These are phyloP conservation scores for Neofusicoccum laricinum DNA, from an alignment of 2,329 filamentous ascomycete genomes.

Conservation along the genomic window DNA sequence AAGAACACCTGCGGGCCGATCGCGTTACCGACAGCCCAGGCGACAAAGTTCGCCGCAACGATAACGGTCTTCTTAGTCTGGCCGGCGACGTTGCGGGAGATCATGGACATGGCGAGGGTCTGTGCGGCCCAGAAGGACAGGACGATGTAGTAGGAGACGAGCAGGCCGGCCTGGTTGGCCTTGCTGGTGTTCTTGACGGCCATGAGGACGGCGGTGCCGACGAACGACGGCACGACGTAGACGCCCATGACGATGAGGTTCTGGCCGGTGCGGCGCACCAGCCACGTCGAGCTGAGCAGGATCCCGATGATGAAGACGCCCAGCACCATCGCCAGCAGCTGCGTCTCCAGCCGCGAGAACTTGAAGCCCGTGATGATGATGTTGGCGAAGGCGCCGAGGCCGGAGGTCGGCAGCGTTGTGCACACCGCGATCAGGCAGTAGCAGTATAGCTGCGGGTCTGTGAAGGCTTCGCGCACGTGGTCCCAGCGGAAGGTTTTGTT, in stretches of 20 bases:
- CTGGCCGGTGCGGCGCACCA: slow-evolving; percentile 67
- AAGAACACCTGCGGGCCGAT: slow-evolving; percentile 67
- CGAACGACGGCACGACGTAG: slow-evolving; percentile 66
- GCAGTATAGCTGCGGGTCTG: slow-evolving; percentile 48
- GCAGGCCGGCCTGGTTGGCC: slow-evolving; percentile 61
- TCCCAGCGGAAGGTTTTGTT: slow-evolving; percentile 51
- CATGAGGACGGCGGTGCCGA: slow-evolving; percentile 71
- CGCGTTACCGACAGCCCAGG: slow-evolving; percentile 67
- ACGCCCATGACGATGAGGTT: slow-evolving; percentile 65
- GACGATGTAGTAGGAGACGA: slow-evolving; percentile 73
- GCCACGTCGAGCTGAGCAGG: slow-evolving; percentile 62
- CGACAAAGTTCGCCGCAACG: slow-evolving; percentile 67
- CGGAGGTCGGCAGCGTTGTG: slow-evolving; percentile 70
- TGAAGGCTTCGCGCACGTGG: slow-evolving; percentile 54
- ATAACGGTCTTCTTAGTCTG: slow-evolving; percentile 71
- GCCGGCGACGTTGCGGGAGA: slow-evolving; percentile 67
- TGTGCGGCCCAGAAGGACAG: slow-evolving; percentile 76
- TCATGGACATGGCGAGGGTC: slow-evolving; percentile 64
- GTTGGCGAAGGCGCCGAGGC: slow-evolving; percentile 69
- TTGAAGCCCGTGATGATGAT: slow-evolving; percentile 70
- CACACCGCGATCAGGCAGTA: slow-evolving; percentile 65
- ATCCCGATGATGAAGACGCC: slow-evolving; percentile 72
- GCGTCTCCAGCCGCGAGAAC: slow-evolving; percentile 65
- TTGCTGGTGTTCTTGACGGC: slow-evolving; percentile 59
- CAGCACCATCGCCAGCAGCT: slow-evolving; percentile 72